Conservation (phyloP, 257 asterid species). For the Scutellaria minor region DNA sequence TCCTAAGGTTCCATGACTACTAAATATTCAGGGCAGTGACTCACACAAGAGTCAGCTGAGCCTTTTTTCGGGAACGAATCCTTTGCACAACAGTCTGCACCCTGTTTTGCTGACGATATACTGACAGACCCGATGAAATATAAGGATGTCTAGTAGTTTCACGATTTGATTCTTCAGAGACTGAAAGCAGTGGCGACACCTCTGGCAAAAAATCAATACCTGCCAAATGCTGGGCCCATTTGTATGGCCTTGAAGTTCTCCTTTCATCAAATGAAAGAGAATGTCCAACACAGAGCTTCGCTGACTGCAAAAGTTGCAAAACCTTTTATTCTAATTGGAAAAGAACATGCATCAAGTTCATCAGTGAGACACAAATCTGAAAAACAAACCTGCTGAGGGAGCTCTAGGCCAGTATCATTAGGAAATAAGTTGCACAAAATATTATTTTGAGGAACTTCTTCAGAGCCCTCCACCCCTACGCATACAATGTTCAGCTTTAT, state of each 20-base stretch:
- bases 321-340: constrained; percentile 33
- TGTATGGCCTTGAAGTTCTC: constrained; percentile 85
- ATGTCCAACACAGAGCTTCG: constrained; percentile 72
- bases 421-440: constrained; percentile 95
- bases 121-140: constrained; percentile 66
- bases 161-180: constrained; percentile 50
- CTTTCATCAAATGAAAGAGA: constrained; percentile 67
- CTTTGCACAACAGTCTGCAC: constrained; percentile 92
- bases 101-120: constrained; percentile 88
- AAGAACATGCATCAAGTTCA: constrained; percentile 35
- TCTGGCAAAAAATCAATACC: constrained; percentile 97
- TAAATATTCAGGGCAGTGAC: constrained; percentile 63
- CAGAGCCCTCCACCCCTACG: constrained; percentile 85
- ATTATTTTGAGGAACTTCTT: constrained; percentile 58
- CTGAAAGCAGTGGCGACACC: constrained; percentile 74
- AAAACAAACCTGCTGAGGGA: constrained; percentile 87
- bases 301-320: constrained; percentile 64
- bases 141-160: constrained; percentile 61
- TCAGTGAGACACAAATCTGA: constrained; percentile 22
- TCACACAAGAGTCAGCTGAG: constrained; percentile 95
- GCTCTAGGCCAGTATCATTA: constrained; percentile 91
- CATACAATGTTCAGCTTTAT: constrained; percentile 76
- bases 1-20: constrained; percentile 43
- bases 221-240: constrained; percentile 99
- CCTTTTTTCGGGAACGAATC: constrained; percentile 82